Evolutionary conservation across 2,329 filamentous ascomycete genomes (phyloP), one percentile per base, ranked within the genome.

Genomic region (Trichoderma guizhouense): DNA sequence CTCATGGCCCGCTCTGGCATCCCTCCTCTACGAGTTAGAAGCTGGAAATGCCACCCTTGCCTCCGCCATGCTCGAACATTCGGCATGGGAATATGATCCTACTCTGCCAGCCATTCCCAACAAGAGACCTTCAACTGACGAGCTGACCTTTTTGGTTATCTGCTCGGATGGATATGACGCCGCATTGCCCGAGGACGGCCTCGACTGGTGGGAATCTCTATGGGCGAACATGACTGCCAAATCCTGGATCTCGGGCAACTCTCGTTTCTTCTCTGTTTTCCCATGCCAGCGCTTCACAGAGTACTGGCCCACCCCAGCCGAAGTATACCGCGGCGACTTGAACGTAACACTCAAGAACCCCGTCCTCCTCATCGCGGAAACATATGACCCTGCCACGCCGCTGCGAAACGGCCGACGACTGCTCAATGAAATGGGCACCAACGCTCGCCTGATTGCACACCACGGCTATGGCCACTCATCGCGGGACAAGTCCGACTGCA

Each of bases 381-480:
- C 83, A 6, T 84, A 87, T 71, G 85, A 87, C 71, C 85, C 85
- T 0, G 85, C 85, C 2, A 87, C 85, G 7, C 85, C 85, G 5
- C 75, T 87, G 57, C 81, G 84, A 6, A 86, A 87, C 70, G 85
- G 84, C 1, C 77, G 84, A 14, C 77, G 84, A 30, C 78, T 87
- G 3, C 71, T 83, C 21, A 65, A 74, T 0, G 84, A 85, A 69
- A 86, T 87, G 84, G 85, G 84, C 0, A 69, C 75, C 8, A 87
- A 86, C 69, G 84, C 85, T n/a, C 75, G 84, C 7, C 77, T 87
- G 21, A 78, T 87, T 39, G 84, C 77, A 6, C 85, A 87, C 70
- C 85, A 86, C 70, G 85, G 85, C 5, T 86, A 86, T 63, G 85
- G 85, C 0, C 85, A 87, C 72, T 81, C 82, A 14, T 84, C 83